Base-by-base conservation (phyloP, 2,329 filamentous ascomycete genomes). In the Pseudocercospora fuligena region DNA sequence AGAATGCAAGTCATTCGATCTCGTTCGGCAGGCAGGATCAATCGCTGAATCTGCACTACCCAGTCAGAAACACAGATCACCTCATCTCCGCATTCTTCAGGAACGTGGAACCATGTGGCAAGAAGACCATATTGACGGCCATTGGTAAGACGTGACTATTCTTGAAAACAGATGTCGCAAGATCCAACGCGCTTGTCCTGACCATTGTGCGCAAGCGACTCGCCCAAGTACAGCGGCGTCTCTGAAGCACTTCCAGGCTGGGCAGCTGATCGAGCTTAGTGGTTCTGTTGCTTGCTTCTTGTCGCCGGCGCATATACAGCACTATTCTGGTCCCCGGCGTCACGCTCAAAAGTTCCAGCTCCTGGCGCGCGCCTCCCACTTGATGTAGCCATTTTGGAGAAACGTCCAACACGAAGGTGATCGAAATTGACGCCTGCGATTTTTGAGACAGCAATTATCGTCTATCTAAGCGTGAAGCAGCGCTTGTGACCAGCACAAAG, bases 401-500 rank as follows among this genome's bases (percentile, higher is more conserved):
- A 27, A 43, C 43, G 25, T 33, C 9, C 25, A 29, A 12, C 40
- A 46, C 43, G 7, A 46, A 36, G 23, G 19, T 47, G 60, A 43
- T 19, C n/a, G 59, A 27, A 33, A 53, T 58, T 61, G 60, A 62
- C 64, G 64, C 64, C 59, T 25, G 33, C n/a, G 49, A 43, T 43
- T 65, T n/a, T 58, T 56, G 51, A 49, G n/a, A 47, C n/a, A 47
- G n/a, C n/a, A 47, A 9, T 12, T 47, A 27, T 63, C 29, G n/a
- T 9, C 21, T 63, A 27, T 19, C 14, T 36, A 16, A 57, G 43
- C 36, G 33, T 40, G 33, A 40, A 60, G 51, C 65, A 57, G 61
- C 65, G 61, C 64, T 66, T 66, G 65, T 57, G 47, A 66, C 31
- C 46, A 64, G 46, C 61, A 66, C 61, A 66, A 66, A 63, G 53